Base-by-base conservation (phyloP, 2,329 filamentous ascomycete species). In the Diplocarpon rosae region DNA sequence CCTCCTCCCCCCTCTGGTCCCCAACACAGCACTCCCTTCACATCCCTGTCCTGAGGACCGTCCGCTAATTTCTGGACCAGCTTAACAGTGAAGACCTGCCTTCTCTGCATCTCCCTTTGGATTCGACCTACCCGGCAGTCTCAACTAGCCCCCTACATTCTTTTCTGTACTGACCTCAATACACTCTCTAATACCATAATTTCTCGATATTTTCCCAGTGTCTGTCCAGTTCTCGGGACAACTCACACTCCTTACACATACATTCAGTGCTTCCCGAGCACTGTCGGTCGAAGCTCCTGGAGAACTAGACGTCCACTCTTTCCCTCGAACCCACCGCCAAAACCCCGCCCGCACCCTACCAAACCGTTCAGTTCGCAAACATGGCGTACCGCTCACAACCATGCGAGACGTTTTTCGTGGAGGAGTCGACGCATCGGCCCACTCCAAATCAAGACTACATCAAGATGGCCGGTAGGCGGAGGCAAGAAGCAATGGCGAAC, bases 401-500 rank as follows among this genome's bases (percentile, higher is more conserved):
- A 44, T 84, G 80, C 62, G 79, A 83, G 52, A 78, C 73, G 46
- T 83, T 73, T 65, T 83, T 83, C 57, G 75, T 82, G 44, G 80
- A 84, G 56, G 70, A 62, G 41, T 51, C 55, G 29, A 51, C 54
- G 27, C 39, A 50, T 46, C 37, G 52, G 55, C 33, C 30, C 29
- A 71, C 80, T 16, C 29, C 30, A 20, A 16, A 27, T 49, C 79
- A 83, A 60, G 84, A 92, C 58, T 80, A 85, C 50, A 78, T 82
- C 56, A 86, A 83, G 65, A 76, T 86, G 60, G 70, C 92, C 57
- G 83, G 85, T 48, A 80, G 84, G 61, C 80, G 90, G 67, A 80
- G 81, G 59, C 90, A 95, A 66, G 85, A 90, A 61, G 82, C 83
- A 54, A 83, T 96, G 56, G 88, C 83, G 49, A 85, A 88, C 61